phyloP scores from a whole-genome alignment of 257 asterid genomes.

The Solanum ahanhuiri region DNA sequence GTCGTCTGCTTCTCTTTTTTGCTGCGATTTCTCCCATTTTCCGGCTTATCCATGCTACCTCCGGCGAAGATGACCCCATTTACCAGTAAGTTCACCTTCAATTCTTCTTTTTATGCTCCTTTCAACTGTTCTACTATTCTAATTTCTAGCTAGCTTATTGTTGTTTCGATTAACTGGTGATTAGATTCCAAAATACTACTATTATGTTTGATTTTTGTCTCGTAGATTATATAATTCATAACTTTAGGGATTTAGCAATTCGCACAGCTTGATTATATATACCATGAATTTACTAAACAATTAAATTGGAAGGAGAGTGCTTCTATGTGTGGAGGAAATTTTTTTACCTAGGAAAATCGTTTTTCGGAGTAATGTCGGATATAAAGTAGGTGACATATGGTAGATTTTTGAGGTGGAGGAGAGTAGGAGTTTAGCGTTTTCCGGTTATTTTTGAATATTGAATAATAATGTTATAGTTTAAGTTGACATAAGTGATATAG shows the following conservation, averaged over 20 bases:
- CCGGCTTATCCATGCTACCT: constrained; percentile 39
- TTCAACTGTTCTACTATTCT: neutral
- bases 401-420: neutral
- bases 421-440: neutral
- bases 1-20: constrained; percentile 33
- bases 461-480: neutral
- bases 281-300: neutral
- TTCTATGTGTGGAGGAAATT: neutral
- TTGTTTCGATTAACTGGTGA: neutral
- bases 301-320: neutral
- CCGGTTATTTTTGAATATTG: neutral
- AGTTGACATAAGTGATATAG: neutral
- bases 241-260: neutral
- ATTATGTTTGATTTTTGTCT: neutral
- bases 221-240: neutral
- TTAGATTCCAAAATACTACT: neutral
- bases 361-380: neutral
- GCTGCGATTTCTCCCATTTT: constrained; percentile 24
- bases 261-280: neutral
- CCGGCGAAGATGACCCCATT: constrained; percentile 68
- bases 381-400: neutral
- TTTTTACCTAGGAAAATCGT: neutral
- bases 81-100: constrained; percentile 32
- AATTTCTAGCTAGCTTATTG: neutral
- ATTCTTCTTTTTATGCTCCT: neutral